Evolutionary conservation across 371 early-diverging fungal species (phyloP).

Genomic region (Mortierella sp.): DNA sequence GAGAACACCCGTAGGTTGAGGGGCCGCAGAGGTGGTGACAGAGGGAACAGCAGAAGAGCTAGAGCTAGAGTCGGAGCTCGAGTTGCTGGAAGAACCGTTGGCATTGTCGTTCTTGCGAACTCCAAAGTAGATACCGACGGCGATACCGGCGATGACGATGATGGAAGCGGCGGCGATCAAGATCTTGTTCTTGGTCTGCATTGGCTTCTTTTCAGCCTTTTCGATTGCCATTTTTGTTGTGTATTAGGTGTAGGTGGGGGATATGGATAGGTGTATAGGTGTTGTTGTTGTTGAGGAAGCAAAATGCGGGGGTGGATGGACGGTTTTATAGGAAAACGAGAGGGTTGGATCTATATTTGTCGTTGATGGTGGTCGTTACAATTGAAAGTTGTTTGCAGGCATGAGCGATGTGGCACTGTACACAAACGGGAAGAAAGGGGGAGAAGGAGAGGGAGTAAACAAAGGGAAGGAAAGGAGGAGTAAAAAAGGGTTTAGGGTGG

Average conservation of each 20-base stretch:
- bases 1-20: conserved; percentile 13
- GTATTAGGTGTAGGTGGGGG: neutral
- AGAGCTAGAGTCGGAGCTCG: conserved; percentile 1
- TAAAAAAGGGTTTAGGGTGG: neutral
- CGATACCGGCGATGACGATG: conserved; percentile 41
- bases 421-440: conserved; percentile 16
- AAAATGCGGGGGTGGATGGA: neutral
- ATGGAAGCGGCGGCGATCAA: conserved; percentile 42
- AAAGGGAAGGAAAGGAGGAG: neutral
- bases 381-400: conserved; percentile 1
- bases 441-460: neutral
- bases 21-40: neutral
- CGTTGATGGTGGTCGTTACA: neutral
- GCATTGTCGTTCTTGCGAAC: conserved; percentile 40
- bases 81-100: neutral
- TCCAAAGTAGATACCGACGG: conserved; percentile 49
- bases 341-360: conserved; percentile 4
- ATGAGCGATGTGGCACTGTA: conserved; percentile 7
- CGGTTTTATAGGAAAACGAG: conserved; percentile 4
- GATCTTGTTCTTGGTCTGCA: conserved; percentile 60
- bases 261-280: neutral
- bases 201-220: conserved; percentile 44
- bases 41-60: neutral
- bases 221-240: conserved; percentile 20
- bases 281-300: neutral